These are phyloP conservation scores for Collybia sordida DNA, from an alignment of 768 basidiomycete genomes.

Conservation along the genomic window DNA sequence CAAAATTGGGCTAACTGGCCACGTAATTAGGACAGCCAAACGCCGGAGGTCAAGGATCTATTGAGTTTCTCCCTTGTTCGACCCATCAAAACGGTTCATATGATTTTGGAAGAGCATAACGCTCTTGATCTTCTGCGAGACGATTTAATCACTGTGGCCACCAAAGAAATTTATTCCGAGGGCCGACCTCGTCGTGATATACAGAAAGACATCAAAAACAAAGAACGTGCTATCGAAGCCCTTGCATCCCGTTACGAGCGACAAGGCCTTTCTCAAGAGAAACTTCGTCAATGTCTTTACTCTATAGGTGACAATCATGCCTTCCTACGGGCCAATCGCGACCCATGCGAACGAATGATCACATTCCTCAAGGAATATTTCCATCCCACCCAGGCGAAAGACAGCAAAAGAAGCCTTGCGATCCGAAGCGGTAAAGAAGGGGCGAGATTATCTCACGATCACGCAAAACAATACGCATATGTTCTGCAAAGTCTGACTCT, in stretches of 20 bases:
- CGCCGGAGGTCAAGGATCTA: conserved; percentile 77
- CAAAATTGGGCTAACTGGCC: conserved; percentile 6
- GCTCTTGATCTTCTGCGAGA: conserved; percentile 73
- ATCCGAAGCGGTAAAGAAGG: conserved; percentile 82
- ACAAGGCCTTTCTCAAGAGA: conserved; percentile 60
- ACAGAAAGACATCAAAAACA: conserved; percentile 80
- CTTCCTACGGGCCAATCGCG: conserved; percentile 82
- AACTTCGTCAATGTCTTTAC: conserved; percentile 76
- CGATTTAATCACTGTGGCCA: conserved; percentile 71
- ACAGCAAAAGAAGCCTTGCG: conserved; percentile 65
- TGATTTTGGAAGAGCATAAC: conserved; percentile 61
- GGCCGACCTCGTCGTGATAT: conserved; percentile 73
- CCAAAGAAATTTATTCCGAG: conserved; percentile 80
- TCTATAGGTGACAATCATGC: conserved; percentile 91
- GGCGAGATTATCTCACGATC: conserved; percentile 81
- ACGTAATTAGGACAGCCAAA: conserved; percentile 80
- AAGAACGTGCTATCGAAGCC: conserved; percentile 82
- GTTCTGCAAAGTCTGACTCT: conserved; percentile 84
- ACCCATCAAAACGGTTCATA: conserved; percentile 75
- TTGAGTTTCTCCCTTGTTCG: conserved; percentile 77
- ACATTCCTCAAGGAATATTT: conserved; percentile 72
- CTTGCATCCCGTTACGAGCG: conserved; percentile 65
- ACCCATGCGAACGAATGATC: conserved; percentile 88
- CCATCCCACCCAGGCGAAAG: conserved; percentile 68
- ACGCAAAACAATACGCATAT: conserved; percentile 82